phyloP scores from a whole-genome alignment of 2,329 filamentous ascomycete genomes.

The Apiospora arundinis region DNA sequence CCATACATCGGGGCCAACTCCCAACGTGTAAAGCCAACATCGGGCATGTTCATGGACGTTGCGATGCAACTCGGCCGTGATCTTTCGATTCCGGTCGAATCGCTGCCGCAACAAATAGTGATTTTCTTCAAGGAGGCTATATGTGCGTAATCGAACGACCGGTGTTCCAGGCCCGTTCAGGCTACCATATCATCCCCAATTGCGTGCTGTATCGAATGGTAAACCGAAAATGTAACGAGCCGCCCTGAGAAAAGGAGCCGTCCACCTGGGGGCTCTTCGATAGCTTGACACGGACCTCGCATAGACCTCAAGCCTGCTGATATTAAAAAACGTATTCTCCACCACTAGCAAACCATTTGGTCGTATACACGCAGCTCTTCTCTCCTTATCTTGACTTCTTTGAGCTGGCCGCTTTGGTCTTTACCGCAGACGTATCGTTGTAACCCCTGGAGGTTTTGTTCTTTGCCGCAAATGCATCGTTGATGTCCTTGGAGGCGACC shows the following conservation, averaged over 20 bases:
- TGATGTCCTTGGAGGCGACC: conserved; percentile 61
- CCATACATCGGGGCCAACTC: neutral
- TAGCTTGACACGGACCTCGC: neutral
- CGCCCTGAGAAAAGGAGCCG: neutral
- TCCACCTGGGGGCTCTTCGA: neutral
- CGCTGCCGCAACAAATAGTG: neutral
- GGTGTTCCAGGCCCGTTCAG: neutral
- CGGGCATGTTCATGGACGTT: neutral
- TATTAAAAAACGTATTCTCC: neutral
- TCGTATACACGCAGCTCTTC: neutral
- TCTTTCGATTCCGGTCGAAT: neutral
- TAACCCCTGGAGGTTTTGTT: conserved; percentile 37
- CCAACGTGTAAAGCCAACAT: neutral
- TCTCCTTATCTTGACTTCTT: neutral
- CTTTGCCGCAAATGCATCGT: conserved; percentile 56
- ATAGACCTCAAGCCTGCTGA: neutral
- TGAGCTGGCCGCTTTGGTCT: conserved; percentile 30
- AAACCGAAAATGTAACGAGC: neutral
- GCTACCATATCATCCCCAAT: neutral
- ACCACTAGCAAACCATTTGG: neutral
- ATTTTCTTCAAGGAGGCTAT: neutral
- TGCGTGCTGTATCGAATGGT: neutral
- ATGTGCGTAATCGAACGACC: neutral
- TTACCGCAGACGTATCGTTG: conserved; percentile 55
- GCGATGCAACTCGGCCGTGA: neutral